Evolutionary conservation across 2,329 filamentous ascomycete species (phyloP), one percentile per base, ranked within the genome.

Genomic region (Ophiocordyceps unilateralis): DNA sequence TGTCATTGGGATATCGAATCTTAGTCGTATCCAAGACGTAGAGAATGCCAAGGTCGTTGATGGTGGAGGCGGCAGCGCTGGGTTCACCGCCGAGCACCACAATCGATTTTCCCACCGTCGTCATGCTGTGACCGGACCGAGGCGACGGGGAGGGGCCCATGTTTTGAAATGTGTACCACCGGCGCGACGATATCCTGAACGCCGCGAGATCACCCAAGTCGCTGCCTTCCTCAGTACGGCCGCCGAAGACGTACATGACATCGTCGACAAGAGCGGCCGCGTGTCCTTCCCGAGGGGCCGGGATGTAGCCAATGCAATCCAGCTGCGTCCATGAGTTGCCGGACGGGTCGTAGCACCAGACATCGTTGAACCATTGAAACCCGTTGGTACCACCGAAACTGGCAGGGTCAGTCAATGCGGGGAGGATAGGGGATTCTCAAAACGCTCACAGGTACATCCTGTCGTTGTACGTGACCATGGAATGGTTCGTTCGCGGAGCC

Each of bases 101-200:
- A 48, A 98, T 81, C 46, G 88, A 83, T 60, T 94, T 95, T 24
- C 85, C 86, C 48, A 89, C 85, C 2, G 87, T 80, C 2, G 91
- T 96, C 91, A 98, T 96, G 60, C 87, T 95, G 60, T 98, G 91
- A 1, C 91, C 91, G 15, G 89, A 96, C 46, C 91, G 75, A 26
- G 91, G 80, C 3, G 88, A 95, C 0, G 91, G 91, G 1, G 88
- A 93, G 3, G 88, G 88, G 0, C 91, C 91, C 91, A 98, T 98
- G 57, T 98, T 98, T 57, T 98, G 91, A 63, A 98, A 98, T 30
- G 91, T 98, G 60, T 96, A 98, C 91, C 91, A 98, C 46, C 91
- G 77, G 49, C 85, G 79, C 11, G 87, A 87, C 1, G 81, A 77
- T 46, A 78, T 76, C 43, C 72, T 64, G 53, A 78, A 78, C 1